phyloP scores from a whole-genome alignment of 805 yeast species.

The Candida mattraensis region DNA sequence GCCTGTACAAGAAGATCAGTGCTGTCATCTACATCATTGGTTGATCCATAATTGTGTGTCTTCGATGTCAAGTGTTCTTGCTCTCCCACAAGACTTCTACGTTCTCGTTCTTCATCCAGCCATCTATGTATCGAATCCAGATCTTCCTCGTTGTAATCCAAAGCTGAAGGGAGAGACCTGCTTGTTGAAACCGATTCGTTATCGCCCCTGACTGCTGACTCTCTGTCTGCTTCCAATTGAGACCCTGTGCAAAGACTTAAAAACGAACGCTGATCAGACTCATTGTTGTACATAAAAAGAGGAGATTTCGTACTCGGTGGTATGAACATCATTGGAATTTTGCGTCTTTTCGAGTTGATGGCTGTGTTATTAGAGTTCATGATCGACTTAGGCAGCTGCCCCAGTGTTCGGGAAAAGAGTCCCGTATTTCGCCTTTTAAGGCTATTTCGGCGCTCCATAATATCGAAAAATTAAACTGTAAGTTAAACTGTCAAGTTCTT shows the following conservation, averaged over 20 bases:
- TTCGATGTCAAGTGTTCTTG: conserved; percentile 11
- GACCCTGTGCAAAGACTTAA: conserved; percentile 35
- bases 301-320: conserved; percentile 40
- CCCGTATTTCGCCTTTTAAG: conserved; percentile 25
- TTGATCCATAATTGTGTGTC: conserved; percentile 22
- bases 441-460: conserved; percentile 21
- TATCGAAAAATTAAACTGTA: too few relatives aligned
- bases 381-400: conserved; percentile 26
- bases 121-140: conserved; percentile 33
- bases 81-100: conserved; percentile 27
- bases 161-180: conserved; percentile 37
- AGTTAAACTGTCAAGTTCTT: too few relatives aligned
- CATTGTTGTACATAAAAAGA: conserved; percentile 33
- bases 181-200: conserved; percentile 34
- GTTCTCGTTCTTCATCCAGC: conserved; percentile 38
- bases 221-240: conserved; percentile 27
- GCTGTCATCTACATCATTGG: conserved; percentile 17
- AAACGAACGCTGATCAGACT: conserved; percentile 36
- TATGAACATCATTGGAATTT: conserved; percentile 36
- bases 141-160: conserved; percentile 36
- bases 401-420: conserved; percentile 25
- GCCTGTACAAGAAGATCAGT: conserved; percentile 26
- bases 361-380: conserved; percentile 29
- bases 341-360: conserved; percentile 35
- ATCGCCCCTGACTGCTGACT: conserved; percentile 24